Conservation (phyloP, 192 early-diverging fungal species). For the Radiomyces spectabilis region DNA sequence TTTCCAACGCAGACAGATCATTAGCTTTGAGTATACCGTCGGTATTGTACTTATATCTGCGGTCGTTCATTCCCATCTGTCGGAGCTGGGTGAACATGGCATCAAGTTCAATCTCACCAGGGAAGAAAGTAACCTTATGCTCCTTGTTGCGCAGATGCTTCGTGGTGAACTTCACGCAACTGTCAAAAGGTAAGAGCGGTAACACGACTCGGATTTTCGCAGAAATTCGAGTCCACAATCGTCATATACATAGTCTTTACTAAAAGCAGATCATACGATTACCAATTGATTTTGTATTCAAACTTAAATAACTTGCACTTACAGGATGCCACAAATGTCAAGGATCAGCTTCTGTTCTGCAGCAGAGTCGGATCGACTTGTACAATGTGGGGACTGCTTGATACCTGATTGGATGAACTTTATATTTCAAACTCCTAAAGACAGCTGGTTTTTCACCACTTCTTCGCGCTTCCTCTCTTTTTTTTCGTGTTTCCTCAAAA, state of each 20-base stretch:
- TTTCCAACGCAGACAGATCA: slow-evolving; percentile 3
- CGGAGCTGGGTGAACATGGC: slow-evolving; percentile 4
- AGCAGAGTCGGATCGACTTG: too few relatives aligned
- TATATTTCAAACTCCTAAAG: too few relatives aligned
- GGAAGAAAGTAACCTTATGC: slow-evolving; percentile 3
- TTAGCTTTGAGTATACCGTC: slow-evolving; percentile 1
- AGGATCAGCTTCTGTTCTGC: background rate
- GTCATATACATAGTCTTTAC: slow-evolving; percentile 6
- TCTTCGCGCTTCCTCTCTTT: too few relatives aligned
- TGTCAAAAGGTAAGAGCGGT: slow-evolving; percentile 10
- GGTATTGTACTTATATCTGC: slow-evolving; percentile 9
- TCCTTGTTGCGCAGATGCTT: slow-evolving; percentile 5
- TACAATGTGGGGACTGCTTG: too few relatives aligned
- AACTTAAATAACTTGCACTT: background rate
- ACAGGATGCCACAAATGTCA: background rate
- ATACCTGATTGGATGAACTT: too few relatives aligned
- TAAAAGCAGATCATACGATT: background rate
- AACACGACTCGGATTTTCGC: slow-evolving; percentile 8
- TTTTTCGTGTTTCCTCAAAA: too few relatives aligned
- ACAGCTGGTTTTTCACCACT: too few relatives aligned
- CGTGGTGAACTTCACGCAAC: slow-evolving; percentile 4
- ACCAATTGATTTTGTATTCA: background rate
- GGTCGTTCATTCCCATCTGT: slow-evolving; percentile 4
- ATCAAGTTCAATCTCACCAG: slow-evolving; percentile 10
- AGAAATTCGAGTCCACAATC: slow-evolving; percentile 5